Evolutionary conservation across 208 protist species (phyloP).

Genomic region (Trypanosoma conorhini): DNA sequence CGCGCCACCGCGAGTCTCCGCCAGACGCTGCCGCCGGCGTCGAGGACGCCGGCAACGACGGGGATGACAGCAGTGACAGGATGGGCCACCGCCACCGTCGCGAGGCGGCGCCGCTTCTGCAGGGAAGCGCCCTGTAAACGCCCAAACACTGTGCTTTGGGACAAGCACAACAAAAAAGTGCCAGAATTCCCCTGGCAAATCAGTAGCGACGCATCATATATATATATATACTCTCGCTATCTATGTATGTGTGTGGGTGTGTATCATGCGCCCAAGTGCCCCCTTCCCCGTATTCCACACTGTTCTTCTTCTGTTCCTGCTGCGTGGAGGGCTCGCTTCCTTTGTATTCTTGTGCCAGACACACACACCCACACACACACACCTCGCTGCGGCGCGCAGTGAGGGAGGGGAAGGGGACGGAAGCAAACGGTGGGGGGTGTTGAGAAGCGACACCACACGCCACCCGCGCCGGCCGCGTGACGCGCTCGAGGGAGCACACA

Average conservation of each 20-base stretch:
- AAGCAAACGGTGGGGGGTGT: background rate
- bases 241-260: background rate
- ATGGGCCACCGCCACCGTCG: background rate
- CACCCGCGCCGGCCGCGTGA: background rate
- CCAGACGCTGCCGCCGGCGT: background rate
- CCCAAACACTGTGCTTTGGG: background rate
- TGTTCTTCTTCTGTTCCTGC: background rate
- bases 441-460: background rate
- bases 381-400: background rate
- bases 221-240: background rate
- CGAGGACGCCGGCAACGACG: background rate
- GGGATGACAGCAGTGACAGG: too few species aligned
- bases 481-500: background rate
- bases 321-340: background rate
- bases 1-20: too few species aligned
- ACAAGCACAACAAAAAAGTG: background rate
- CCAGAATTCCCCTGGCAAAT: too few species aligned
- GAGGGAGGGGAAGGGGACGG: background rate
- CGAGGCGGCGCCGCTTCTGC: background rate
- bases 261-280: background rate
- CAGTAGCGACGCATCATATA: too few species aligned
- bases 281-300: background rate
- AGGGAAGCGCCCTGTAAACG: background rate
- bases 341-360: background rate
- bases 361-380: too few species aligned